Percentiles rank a stretch among this genome's conserved stretches.
Evolutionary conservation across 495 filamentous ascomycete species (phyloP).

Genomic region (Penicillium ochrochloron): DNA sequence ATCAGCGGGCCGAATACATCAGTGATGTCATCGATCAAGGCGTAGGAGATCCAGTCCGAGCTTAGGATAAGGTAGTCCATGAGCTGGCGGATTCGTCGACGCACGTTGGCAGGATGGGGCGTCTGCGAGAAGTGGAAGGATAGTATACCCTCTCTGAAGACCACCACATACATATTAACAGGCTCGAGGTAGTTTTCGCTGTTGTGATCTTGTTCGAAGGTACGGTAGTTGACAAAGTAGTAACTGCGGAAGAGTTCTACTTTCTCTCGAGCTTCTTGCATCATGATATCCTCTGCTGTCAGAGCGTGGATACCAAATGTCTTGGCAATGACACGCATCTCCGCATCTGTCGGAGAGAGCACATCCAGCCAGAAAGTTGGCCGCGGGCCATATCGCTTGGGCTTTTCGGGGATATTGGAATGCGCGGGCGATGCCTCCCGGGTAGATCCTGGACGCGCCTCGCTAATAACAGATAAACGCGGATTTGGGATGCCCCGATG

Average conservation of each 20-base stretch:
- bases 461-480: slow-evolving; percentile 41
- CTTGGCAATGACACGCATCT: slow-evolving; percentile 91
- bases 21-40: slow-evolving; percentile 96
- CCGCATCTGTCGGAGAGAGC: slow-evolving; percentile 83
- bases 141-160: slow-evolving; percentile 92
- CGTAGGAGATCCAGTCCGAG: slow-evolving; percentile 98
- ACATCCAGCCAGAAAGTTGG: slow-evolving; percentile 97
- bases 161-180: slow-evolving; percentile 96
- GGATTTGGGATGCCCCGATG: slow-evolving; percentile 24
- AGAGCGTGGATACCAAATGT: slow-evolving; percentile 94
- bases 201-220: slow-evolving; percentile 90
- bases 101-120: slow-evolving; percentile 93
- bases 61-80: slow-evolving; percentile 91
- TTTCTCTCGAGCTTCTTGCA: slow-evolving; percentile 96
- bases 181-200: slow-evolving; percentile 90
- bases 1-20: slow-evolving; percentile 93
- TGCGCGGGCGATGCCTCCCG: slow-evolving; percentile 31
- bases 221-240: slow-evolving; percentile 97
- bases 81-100: slow-evolving; percentile 87
- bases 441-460: slow-evolving; percentile 37
- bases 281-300: slow-evolving; percentile 94
- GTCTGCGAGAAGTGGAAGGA: slow-evolving; percentile 95
- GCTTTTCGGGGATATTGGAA: slow-evolving; percentile 43
- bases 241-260: slow-evolving; percentile 97
- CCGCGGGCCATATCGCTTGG: slow-evolving; percentile 78